These are phyloP conservation scores for Fonsecaea monophora DNA, from an alignment of 2,329 filamentous ascomycete genomes.

Conservation along the genomic window DNA sequence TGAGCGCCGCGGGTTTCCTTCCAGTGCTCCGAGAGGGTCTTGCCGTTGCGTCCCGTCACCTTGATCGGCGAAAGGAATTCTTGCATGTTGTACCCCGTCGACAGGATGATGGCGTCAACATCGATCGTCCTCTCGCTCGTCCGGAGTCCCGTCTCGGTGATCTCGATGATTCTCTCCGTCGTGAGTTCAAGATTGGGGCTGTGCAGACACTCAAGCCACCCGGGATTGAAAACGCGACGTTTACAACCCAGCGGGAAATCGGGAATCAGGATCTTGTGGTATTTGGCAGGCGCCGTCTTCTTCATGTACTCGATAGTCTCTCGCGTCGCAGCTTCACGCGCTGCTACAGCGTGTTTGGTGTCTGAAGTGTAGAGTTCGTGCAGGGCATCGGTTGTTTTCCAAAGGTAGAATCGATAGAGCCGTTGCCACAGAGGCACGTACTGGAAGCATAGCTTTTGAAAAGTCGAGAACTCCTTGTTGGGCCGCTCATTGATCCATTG, in stretches of 20 bases:
- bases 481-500: slow-evolving; percentile 59
- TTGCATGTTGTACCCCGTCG: slow-evolving; percentile 48
- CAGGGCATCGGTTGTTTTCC: slow-evolving; percentile 44
- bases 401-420: slow-evolving; percentile 52
- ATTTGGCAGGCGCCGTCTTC: slow-evolving; percentile 61
- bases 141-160: slow-evolving; percentile 18
- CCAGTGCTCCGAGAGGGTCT: slow-evolving; percentile 42
- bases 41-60: slow-evolving; percentile 41
- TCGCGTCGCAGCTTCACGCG: background rate
- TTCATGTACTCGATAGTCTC: slow-evolving; percentile 50
- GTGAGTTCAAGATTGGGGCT: slow-evolving; percentile 61
- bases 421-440: slow-evolving; percentile 48
- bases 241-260: slow-evolving; percentile 69
- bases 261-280: slow-evolving; percentile 66
- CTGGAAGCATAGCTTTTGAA: slow-evolving; percentile 54
- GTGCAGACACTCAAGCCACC: slow-evolving; percentile 62
- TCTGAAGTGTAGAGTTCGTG: slow-evolving; percentile 46
- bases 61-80: slow-evolving; percentile 47
- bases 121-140: background rate
- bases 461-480: slow-evolving; percentile 47
- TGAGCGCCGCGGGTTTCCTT: slow-evolving; percentile 43
- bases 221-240: slow-evolving; percentile 64
- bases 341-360: slow-evolving; percentile 7
- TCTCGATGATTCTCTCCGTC: slow-evolving; percentile 12
- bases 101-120: slow-evolving; percentile 46